Evolutionary conservation across 2,329 filamentous ascomycete genomes (phyloP), one percentile per base, ranked within the genome.

Genomic region (Scytalidium lignicola): DNA sequence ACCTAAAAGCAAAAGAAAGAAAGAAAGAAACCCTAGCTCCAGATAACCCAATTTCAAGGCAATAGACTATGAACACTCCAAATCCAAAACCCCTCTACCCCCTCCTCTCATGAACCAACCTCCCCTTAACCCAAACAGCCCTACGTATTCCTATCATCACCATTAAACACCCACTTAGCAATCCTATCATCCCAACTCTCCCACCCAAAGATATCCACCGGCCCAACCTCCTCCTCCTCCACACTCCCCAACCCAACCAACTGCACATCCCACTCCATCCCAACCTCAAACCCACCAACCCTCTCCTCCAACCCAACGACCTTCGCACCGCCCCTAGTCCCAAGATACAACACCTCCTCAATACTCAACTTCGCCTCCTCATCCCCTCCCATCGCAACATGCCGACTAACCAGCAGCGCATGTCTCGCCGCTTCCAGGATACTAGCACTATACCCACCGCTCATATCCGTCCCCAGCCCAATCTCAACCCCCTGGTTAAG

Each of bases 81-180:
- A 37, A 37, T 15, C 32, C 10, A 37, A 37, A 17, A 37, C 5
- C 7, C 26, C 26, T 37, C n/a, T 47, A 54, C 21, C 41, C 53
- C 69, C 66, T 60, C 58, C 72, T 67, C 64, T 75, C 67, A 70
- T 96, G 90, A 43, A 96, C 93, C 66, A 95, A 67, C 55, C 82
- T 72, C 2, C 93, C 93, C 64, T 78, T 83, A 1, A 97, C 90
- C 92, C 92, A 99, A 4, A 99, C 93, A 58, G 78, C 83, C 59
- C 77, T 78, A 2, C n/a, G 90, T 92, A 67, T 97, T 97, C 58
- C 92, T 76, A 69, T 97, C 93, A 72, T 97, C 91, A 0, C 93
- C 93, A 56, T 82, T 87, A 70, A 88, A 99, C 53, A 97, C 74
- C 93, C 93, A 99, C 74, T 99, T 99, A 46, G 89, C 88, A 10